These are phyloP conservation scores for Stemphylium beticola DNA, from an alignment of 2,329 filamentous ascomycete genomes.

Conservation along the genomic window DNA sequence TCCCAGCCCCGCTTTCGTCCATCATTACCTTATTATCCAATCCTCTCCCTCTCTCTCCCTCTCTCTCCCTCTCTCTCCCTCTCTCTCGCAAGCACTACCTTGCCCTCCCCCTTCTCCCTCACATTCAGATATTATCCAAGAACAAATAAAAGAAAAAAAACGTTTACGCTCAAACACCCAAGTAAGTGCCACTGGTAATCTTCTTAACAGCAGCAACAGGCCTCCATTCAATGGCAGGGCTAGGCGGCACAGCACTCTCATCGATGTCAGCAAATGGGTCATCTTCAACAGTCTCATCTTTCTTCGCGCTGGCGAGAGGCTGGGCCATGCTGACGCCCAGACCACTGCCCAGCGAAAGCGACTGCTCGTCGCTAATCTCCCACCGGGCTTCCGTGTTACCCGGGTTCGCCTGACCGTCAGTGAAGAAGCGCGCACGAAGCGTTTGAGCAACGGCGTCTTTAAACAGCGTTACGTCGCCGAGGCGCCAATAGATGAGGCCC, in stretches of 20 bases:
- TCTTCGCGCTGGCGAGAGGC: slow-evolving; percentile 48
- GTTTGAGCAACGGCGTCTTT: slow-evolving; percentile 68
- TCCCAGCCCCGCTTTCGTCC: too few species aligned
- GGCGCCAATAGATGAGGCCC: slow-evolving; percentile 78
- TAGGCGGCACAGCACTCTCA: slow-evolving; percentile 40
- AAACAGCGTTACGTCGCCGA: slow-evolving; percentile 73
- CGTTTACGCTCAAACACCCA: slow-evolving; percentile 35
- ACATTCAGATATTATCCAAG: background rate
- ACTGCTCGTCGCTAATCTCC: slow-evolving; percentile 66
- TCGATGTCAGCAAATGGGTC: slow-evolving; percentile 75
- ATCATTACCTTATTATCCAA: too few species aligned
- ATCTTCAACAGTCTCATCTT: slow-evolving; percentile 50
- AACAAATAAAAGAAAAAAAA: background rate
- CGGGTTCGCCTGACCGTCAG: slow-evolving; percentile 72
- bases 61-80: background rate
- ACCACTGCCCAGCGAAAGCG: slow-evolving; percentile 61
- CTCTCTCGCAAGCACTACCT: too few species aligned
- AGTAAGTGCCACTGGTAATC: slow-evolving; percentile 48
- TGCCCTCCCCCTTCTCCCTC: background rate
- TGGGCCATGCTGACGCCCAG: slow-evolving; percentile 61
- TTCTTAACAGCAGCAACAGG: slow-evolving; percentile 43
- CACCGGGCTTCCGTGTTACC: slow-evolving; percentile 84
- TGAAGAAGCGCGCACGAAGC: slow-evolving; percentile 82
- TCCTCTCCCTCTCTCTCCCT: background rate
- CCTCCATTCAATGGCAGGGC: slow-evolving; percentile 41